Percentiles rank a stretch among this genome's conserved stretches.
phyloP scores from a whole-genome alignment of 1,139 yeast genomes.

The Pichia sorboxylosa region DNA sequence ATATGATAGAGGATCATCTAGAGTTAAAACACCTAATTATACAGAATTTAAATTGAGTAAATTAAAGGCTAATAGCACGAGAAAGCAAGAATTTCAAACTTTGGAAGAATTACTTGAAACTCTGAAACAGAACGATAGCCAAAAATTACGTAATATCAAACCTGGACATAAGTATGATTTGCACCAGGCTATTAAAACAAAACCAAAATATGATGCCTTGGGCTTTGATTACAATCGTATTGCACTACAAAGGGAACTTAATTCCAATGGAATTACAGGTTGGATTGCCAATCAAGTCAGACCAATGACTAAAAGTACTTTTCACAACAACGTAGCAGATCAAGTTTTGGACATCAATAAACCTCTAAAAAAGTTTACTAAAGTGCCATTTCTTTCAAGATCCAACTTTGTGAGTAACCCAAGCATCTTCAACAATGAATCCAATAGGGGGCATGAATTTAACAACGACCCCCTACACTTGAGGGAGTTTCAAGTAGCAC shows the following conservation, averaged over 20 bases:
- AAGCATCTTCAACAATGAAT: no score
- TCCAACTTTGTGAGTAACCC: constrained; percentile 4
- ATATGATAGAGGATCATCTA: background rate
- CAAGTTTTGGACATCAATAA: background rate
- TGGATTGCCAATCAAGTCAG: constrained; percentile 3
- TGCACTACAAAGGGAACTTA: constrained; percentile 1
- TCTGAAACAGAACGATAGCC: background rate
- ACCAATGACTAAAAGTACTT: constrained; percentile 3
- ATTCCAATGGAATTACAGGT: constrained; percentile 1
- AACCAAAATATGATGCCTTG: constrained; percentile 1
- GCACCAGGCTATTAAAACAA: background rate
- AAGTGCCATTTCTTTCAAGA: constrained; percentile 3
- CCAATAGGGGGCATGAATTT: no score
- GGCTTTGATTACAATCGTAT: constrained; percentile 4
- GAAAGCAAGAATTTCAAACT: background rate
- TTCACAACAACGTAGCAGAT: constrained; percentile 1
- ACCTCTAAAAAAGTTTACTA: background rate
- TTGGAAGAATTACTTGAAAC: background rate
- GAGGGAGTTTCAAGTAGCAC: constrained; percentile 3
- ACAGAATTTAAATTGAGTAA: background rate
- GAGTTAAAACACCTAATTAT: constrained; percentile 1
- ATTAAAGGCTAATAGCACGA: background rate
- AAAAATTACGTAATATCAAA: no score
- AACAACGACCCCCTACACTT: no score
- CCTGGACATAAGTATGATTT: background rate